Base-by-base conservation (phyloP, 768 basidiomycete species). In the Tricholomella constricta region DNA sequence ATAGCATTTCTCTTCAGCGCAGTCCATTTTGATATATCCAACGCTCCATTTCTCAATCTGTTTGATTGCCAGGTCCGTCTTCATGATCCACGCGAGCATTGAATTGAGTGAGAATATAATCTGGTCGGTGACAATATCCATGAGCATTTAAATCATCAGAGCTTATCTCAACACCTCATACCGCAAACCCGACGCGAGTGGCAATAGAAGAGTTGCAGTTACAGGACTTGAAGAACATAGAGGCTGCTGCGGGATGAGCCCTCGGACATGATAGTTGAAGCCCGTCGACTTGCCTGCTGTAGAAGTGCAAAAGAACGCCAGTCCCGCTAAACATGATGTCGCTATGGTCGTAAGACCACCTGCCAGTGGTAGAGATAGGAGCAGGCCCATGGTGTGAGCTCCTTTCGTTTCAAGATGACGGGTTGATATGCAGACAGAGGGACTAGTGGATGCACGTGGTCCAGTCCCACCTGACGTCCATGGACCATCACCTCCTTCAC, bases 161-260 rank as follows among this genome's bases (percentile, higher is more conserved):
- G 15, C 10, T 12, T 15, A 12, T 43, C 32, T 15, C 32, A 22
- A 2, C 27, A 17, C 20, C 31, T 69, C 88, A 54, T 67, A 92
- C 94, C 14, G 93, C 94, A 71, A 94, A 97, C 29, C 95, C 95
- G 52, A 98, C 88, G 64, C 95, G 88, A 38, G 95, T 98, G 0
- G 97, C 97, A 61, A 99, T 98, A 0, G 94, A 96, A 8, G 94
- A 96, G 68, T 98, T 98, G 75, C 97, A 99, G 68, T 98, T 98
- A 72, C 96, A 99, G 27, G 91, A 94, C 78, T 97, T 98, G 81
- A 87, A 94, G 75, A 97, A 92, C 83, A 96, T 94, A 31, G 91
- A 94, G 3, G 95, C 94, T 86, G 72, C 62, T 60, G 58, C 47
- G 36, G 38, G 56, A 51, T 55, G 35, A 57, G 52, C 49, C 22